These are phyloP conservation scores for Arabis alpina DNA, from an alignment of 345 rosid genomes.

Conservation along the genomic window DNA sequence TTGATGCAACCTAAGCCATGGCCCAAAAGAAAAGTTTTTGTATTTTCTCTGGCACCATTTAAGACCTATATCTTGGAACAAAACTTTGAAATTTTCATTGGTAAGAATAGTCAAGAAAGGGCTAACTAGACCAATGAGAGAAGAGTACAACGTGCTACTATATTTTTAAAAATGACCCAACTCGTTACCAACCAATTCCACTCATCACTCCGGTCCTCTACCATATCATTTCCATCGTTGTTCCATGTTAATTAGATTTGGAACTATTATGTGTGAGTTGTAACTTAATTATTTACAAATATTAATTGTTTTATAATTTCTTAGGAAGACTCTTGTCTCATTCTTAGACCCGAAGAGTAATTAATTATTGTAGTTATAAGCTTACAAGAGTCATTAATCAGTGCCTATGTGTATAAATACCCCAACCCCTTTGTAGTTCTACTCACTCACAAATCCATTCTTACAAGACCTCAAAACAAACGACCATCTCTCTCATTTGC, in stretches of 20 bases:
- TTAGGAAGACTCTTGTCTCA: neutral
- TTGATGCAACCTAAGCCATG: too few species aligned
- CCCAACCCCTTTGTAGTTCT: neutral
- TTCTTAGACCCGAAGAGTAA: neutral
- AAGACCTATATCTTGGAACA: too few species aligned
- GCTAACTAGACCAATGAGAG: too few species aligned
- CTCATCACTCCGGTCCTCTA: neutral
- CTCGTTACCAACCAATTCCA: neutral
- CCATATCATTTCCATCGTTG: too few species aligned
- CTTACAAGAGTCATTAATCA: too few species aligned
- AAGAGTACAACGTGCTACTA: neutral
- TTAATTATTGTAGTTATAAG: too few species aligned
- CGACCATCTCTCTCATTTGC: neutral
- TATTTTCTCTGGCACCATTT: too few species aligned
- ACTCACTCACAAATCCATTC: constrained; percentile 3
- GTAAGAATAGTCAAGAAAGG: too few species aligned
- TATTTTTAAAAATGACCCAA: too few species aligned
- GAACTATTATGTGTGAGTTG: neutral
- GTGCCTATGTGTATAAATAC: neutral
- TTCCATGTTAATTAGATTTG: neutral
- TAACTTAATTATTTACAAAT: neutral
- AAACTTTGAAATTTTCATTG: too few species aligned
- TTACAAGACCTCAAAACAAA: constrained; percentile 10
- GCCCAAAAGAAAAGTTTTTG: too few species aligned
- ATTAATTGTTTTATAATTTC: neutral